Percentiles rank a stretch among this genome's conserved stretches.
Evolutionary conservation across 495 filamentous ascomycete genomes (phyloP).

Genomic region (Penicillium robsamsonii): DNA sequence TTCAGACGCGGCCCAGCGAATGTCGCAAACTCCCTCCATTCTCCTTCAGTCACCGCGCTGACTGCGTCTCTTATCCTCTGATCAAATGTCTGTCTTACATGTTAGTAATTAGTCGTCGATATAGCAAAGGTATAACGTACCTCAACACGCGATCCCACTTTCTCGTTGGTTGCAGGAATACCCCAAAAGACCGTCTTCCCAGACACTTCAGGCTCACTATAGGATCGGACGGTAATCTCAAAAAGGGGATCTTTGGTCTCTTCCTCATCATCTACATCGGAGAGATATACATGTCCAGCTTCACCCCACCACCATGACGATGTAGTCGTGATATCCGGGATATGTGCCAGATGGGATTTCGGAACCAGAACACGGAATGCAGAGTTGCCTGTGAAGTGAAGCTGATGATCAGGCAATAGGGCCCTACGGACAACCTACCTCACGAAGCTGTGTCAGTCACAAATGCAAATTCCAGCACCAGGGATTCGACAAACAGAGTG

Average conservation of each 20-base stretch:
- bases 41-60: conserved; percentile 30
- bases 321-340: conserved; percentile 36
- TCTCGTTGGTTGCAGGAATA: conserved; percentile 42
- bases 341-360: conserved; percentile 23
- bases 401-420: conserved; percentile 34
- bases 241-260: conserved; percentile 17
- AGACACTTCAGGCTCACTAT: conserved; percentile 18
- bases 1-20: conserved; percentile 40
- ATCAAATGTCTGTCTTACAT: conserved; percentile 30
- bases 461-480: not conserved
- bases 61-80: conserved; percentile 36
- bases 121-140: conserved; percentile 11
- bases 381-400: conserved; percentile 39
- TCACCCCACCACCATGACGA: conserved; percentile 49
- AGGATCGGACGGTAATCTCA: conserved; percentile 28
- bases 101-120: conserved; percentile 4
- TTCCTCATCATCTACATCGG: conserved; percentile 38
- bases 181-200: conserved; percentile 47
- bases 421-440: conserved; percentile 7
- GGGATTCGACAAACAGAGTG: conserved; percentile 39
- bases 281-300: conserved; percentile 44
- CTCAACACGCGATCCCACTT: conserved; percentile 31
- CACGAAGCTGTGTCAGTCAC: not conserved
- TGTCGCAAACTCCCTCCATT: conserved; percentile 45
- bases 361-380: conserved; percentile 39